A percentile compares a stretch with the other conserved stretches of the same genome.
Conservation (phyloP, 2,329 filamentous ascomycete genomes). For the Sclerotinia spermophila region DNA sequence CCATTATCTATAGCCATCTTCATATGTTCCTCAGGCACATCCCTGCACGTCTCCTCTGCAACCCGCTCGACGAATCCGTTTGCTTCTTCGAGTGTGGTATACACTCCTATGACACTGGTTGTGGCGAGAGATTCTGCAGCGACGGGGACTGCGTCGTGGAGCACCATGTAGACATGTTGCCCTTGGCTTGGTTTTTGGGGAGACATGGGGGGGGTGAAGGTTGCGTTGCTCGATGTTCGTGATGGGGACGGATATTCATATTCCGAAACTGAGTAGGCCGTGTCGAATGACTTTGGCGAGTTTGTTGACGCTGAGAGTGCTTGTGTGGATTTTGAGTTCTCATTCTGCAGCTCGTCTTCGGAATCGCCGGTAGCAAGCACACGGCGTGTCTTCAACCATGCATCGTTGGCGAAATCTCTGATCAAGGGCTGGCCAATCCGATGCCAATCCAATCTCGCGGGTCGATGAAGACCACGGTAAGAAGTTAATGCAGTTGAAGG, state of each 20-base stretch:
- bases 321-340: neutral
- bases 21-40: neutral
- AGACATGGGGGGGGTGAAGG: neutral
- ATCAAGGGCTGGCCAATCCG: neutral
- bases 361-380: neutral
- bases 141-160: neutral
- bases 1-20: neutral
- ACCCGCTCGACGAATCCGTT: neutral
- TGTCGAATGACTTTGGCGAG: neutral
- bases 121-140: neutral
- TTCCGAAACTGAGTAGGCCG: neutral
- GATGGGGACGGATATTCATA: neutral
- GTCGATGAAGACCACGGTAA: neutral
- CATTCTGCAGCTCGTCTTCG: neutral
- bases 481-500: neutral
- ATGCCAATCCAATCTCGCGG: conserved; percentile 7
- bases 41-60: conserved; percentile 1
- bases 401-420: neutral
- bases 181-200: neutral
- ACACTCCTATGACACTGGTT: neutral
- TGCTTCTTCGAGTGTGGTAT: neutral
- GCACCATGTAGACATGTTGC: neutral
- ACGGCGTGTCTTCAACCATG: neutral
- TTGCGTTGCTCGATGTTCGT: neutral
- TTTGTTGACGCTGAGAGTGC: neutral